Base-by-base conservation (phyloP, 768 basidiomycete species). In the Dendrothele bispora region DNA sequence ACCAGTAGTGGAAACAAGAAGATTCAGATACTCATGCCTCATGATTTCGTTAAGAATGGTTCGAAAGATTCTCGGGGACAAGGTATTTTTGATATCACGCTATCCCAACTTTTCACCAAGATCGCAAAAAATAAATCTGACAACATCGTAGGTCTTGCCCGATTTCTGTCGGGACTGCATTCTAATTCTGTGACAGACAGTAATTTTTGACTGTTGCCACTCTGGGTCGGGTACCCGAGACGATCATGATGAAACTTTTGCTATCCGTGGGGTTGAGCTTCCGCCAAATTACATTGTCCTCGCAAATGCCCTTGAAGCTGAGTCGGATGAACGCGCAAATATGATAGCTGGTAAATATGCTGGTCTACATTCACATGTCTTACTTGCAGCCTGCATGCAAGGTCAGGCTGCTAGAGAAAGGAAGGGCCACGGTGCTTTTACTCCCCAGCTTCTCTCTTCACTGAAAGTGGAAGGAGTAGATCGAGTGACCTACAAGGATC, bases 141-240 rank as follows among this genome's bases (percentile, higher is more conserved):
- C 22, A 68, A 59, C 35, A 67, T 66, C 6, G 53, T 58, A 51
- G 66, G 65, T 35, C 62, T 69, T 12, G 61, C 59, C 18, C 18
- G 60, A n/a, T 7, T 24, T 10, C 4, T 2, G 17, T 18, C 15
- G 21, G 11, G 37, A 46, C 34, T 4, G n/a, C 25, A 4, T 2
- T 2, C 32, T 35, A 7, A 0, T 41, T n/a, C 17, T n/a, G n/a
- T 34, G 12, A 10, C 44, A 68, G 68, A 61, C 55, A 7, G 54
- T 68, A n/a, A 62, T 68, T 29, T 53, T 68, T n/a, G 66, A 69
- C 24, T 68, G 65, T 20, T 68, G 68, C 46, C 54, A 64, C 40
- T 63, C 68, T 14, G 57, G 50, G 0, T 61, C 61, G 2, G 56
- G 59, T 1, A 55, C 57, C 4, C 55, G 64, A 38, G 24, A 42